A percentile compares a stretch with the other conserved stretches of the same genome.
These are phyloP conservation scores for Penicillium pulvis DNA, from an alignment of 495 filamentous ascomycete genomes.

Conservation along the genomic window DNA sequence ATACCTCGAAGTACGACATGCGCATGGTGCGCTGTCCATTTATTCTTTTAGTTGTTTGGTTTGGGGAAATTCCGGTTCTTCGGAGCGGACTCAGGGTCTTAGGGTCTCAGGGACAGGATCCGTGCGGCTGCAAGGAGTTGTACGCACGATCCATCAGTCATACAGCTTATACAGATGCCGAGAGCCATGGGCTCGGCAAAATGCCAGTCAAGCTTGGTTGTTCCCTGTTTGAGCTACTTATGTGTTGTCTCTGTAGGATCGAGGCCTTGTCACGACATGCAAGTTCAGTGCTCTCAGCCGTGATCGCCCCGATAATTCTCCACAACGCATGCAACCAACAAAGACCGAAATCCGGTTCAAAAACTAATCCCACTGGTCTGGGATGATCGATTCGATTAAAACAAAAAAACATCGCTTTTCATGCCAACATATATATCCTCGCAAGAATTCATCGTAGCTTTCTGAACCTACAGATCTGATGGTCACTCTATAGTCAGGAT, in stretches of 20 bases:
- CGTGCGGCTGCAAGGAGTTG: conserved; percentile 24
- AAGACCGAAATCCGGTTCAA: conserved; percentile 2
- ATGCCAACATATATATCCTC: neutral
- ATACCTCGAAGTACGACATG: conserved; percentile 24
- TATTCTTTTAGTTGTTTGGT: neutral
- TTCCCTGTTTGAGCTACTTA: neutral
- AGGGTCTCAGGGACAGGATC: conserved; percentile 2
- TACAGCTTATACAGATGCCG: neutral
- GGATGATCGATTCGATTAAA: neutral
- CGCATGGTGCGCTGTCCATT: neutral
- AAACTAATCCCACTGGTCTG: neutral
- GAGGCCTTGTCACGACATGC: neutral
- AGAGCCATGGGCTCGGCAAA: neutral
- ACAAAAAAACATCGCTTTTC: neutral
- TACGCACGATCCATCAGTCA: conserved; percentile 4
- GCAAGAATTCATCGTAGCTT: neutral
- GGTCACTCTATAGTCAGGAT: conserved; percentile 14
- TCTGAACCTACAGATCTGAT: neutral
- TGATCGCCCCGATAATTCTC: conserved; percentile 11
- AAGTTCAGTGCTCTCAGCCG: neutral
- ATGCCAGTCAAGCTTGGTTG: neutral
- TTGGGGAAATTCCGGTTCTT: neutral
- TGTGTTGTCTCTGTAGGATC: neutral
- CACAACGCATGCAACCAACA: conserved; percentile 1
- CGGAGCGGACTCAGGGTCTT: neutral